Base-by-base conservation (phyloP, 306 rosid species). In the Sicyos edulis region DNA sequence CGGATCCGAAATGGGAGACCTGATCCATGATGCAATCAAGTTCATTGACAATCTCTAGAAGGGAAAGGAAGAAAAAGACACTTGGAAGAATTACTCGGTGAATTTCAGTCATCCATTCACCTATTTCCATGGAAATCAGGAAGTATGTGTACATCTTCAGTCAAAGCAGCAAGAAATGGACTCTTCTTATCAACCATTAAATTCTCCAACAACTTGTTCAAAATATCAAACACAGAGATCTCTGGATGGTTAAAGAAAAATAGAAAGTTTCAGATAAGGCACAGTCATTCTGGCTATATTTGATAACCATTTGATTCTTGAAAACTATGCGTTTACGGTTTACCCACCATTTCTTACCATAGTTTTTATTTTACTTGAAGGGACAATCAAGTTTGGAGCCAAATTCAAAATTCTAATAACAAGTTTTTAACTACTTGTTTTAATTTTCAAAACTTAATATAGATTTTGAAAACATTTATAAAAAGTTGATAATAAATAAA, bases 61-160 rank as follows among this genome's bases (percentile, higher is more conserved):
- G 58, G 73, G 73, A 50, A 24, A 68, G 58, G 58, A 50, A 24
- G 14, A 68, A 24, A 72, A 80, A 63, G 21, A 47, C 72, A 5
- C 71, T 44, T 44, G 37, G 37, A 81, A 26, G 67, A 73, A 54
- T 65, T 12, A 71, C 75, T 54, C 47, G 68, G 32, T 32, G 37
- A 72, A 71, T 29, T 54, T 73, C 32, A 55, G 40, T 50, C 63
- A 64, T 57, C 17, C 76, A 72, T 70, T 76, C 81, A 93, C 98
- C 98, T 88, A 83, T 93, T 93, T 83, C 98, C 98, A 60, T 93
- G 98, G 80, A 87, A 88, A 81, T 93, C 97, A 47, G 98, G 98
- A 78, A 93, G 97, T 73, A 93, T 79, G 49, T 93, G 98, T 16
- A 78, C 56, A 74, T 93, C 97, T 80, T 86, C 85, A 47, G 98